Percentiles rank a stretch among this genome's conserved stretches.
Evolutionary conservation across 352 stramenopile genomes (phyloP).

Genomic region (Phytophthora rubi): DNA sequence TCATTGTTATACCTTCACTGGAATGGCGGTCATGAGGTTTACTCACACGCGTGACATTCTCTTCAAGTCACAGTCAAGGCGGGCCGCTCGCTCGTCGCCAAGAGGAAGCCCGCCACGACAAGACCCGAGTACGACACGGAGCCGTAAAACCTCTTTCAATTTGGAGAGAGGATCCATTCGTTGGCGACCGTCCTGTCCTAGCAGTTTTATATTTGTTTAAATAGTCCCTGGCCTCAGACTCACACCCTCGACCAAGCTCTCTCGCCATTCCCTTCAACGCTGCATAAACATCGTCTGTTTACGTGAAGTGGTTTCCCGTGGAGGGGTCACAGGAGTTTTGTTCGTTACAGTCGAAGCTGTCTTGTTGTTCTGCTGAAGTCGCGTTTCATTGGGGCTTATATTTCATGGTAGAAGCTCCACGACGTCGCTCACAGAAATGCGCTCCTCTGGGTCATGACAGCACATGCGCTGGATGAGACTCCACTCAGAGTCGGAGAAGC

Average conservation of each 20-base stretch:
- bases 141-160: too few species aligned
- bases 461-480: conserved; percentile 44
- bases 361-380: background rate
- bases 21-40: too few species aligned
- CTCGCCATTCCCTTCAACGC: background rate
- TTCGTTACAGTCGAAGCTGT: background rate
- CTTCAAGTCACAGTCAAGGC: too few species aligned
- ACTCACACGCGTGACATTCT: too few species aligned
- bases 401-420: conserved; percentile 17
- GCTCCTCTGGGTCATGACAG: conserved; percentile 18
- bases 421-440: conserved; percentile 25
- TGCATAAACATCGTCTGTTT: background rate
- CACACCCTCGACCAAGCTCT: background rate
- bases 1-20: too few species aligned
- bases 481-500: conserved; percentile 46
- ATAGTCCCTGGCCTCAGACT: background rate
- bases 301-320: background rate
- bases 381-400: background rate
- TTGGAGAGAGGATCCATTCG: conserved; percentile 1
- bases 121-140: too few species aligned
- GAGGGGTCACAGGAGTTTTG: background rate
- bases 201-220: background rate
- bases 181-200: background rate
- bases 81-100: too few species aligned
- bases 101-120: too few species aligned